These are phyloP conservation scores for Boletus sp. DNA, from an alignment of 768 basidiomycete species.

Conservation along the genomic window DNA sequence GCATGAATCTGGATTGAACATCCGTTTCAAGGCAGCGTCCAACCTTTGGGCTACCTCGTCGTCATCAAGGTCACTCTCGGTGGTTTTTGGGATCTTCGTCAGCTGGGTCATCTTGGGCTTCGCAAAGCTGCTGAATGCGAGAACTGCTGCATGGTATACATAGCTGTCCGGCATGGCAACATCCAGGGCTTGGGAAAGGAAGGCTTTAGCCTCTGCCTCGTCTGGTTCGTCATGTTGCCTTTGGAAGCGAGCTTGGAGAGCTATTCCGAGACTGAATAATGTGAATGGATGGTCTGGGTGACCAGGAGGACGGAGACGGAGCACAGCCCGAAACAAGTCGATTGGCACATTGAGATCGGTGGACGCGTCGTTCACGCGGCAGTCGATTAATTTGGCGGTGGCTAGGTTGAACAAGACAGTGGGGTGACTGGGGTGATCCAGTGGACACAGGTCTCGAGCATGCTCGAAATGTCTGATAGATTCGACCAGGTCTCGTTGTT, in stretches of 20 bases:
- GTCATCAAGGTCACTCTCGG: background rate
- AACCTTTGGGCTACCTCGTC: background rate
- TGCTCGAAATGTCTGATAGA: constrained; percentile 13
- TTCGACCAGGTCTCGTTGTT: constrained; percentile 10
- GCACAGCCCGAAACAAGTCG: background rate
- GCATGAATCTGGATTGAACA: background rate
- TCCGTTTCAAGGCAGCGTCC: background rate
- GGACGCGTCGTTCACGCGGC: background rate
- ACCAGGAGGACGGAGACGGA: background rate
- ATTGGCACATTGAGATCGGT: constrained; percentile 1
- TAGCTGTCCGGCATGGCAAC: background rate
- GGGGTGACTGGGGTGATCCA: constrained; percentile 9
- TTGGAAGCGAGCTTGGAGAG: background rate
- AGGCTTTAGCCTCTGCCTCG: background rate
- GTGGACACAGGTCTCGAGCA: constrained; percentile 6
- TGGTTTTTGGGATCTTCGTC: background rate
- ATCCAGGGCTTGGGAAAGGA: background rate
- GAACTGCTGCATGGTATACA: background rate
- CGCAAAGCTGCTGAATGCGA: background rate
- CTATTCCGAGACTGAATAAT: background rate
- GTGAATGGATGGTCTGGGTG: background rate
- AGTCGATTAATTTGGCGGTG: background rate
- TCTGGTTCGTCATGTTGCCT: background rate
- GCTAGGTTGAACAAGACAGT: constrained; percentile 10
- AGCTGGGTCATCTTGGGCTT: background rate